phyloP scores from a whole-genome alignment of 192 early-diverging fungal species.

The Coemansia sp. region DNA sequence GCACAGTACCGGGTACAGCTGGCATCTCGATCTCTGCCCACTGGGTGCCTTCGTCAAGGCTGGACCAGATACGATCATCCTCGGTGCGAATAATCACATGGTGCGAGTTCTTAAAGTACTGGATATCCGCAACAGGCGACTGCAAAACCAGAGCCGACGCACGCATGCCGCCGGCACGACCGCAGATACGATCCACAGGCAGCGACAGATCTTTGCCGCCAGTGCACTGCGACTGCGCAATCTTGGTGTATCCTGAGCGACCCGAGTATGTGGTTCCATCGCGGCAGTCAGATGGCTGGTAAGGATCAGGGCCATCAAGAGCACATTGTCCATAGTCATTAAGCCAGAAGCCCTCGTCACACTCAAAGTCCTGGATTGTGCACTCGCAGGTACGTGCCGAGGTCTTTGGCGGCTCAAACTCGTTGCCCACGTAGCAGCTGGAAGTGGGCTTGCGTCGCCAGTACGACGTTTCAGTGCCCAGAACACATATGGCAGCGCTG shows the following conservation, averaged over 20 bases:
- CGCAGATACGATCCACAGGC: slow-evolving; percentile 72
- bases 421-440: slow-evolving; percentile 69
- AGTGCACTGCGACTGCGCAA: slow-evolving; percentile 71
- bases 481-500: slow-evolving; percentile 63
- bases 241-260: slow-evolving; percentile 81
- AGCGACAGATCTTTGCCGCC: slow-evolving; percentile 69
- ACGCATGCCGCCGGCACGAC: slow-evolving; percentile 50
- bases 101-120: slow-evolving; percentile 70
- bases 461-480: slow-evolving; percentile 65
- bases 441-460: slow-evolving; percentile 75
- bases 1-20: not conserved
- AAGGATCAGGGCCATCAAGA: slow-evolving; percentile 71
- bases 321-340: slow-evolving; percentile 68
- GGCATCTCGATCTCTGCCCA: slow-evolving; percentile 56
- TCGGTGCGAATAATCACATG: slow-evolving; percentile 59
- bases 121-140: slow-evolving; percentile 57
- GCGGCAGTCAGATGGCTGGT: slow-evolving; percentile 72
- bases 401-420: slow-evolving; percentile 60
- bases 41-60: slow-evolving; percentile 64
- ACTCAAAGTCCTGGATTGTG: slow-evolving; percentile 81
- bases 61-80: slow-evolving; percentile 57
- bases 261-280: slow-evolving; percentile 66
- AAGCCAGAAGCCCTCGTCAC: slow-evolving; percentile 81
- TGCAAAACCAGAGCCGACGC: slow-evolving; percentile 34
- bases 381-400: slow-evolving; percentile 70